Conservation (phyloP, 192 early-diverging fungal species). For the Funneliformis geosporum region DNA sequence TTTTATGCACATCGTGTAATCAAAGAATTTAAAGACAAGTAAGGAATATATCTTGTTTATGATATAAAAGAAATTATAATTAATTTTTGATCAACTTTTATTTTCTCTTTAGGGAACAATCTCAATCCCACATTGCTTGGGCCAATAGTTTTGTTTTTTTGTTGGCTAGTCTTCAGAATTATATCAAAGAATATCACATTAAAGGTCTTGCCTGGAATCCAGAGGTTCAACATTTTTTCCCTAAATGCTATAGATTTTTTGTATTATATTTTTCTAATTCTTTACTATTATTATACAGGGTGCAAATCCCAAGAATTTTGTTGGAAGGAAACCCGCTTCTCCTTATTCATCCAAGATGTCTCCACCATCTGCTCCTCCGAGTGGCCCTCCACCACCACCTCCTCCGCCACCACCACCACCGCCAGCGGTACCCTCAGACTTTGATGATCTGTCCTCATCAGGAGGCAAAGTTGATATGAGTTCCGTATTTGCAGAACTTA, state of each 20-base stretch:
- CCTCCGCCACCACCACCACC: slow-evolving; percentile 44
- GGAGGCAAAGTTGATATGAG: slow-evolving; percentile 44
- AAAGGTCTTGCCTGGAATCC: slow-evolving; percentile 94
- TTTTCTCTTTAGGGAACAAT: slow-evolving; percentile 59
- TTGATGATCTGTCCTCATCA: slow-evolving; percentile 25
- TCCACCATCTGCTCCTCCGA: slow-evolving; percentile 44
- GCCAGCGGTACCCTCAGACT: slow-evolving; percentile 33
- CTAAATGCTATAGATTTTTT: neutral
- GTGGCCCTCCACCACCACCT: slow-evolving; percentile 41
- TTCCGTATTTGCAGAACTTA: slow-evolving; percentile 84
- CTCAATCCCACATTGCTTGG: slow-evolving; percentile 86
- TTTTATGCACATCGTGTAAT: slow-evolving; percentile 92
- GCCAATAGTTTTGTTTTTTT: slow-evolving; percentile 69
- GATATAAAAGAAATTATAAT: neutral
- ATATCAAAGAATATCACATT: slow-evolving; percentile 87
- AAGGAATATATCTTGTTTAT: slow-evolving; percentile 23
- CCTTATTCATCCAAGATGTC: slow-evolving; percentile 47
- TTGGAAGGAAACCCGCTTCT: slow-evolving; percentile 38
- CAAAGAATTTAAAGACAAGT: slow-evolving; percentile 89
- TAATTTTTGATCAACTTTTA: neutral
- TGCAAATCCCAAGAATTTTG: slow-evolving; percentile 47
- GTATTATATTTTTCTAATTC: neutral
- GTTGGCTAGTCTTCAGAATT: slow-evolving; percentile 75
- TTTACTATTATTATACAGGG: slow-evolving; percentile 42
- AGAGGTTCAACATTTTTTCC: slow-evolving; percentile 43